Conservation (phyloP, 1,284 basidiomycete genomes). For the Inonotus hispidus region DNA sequence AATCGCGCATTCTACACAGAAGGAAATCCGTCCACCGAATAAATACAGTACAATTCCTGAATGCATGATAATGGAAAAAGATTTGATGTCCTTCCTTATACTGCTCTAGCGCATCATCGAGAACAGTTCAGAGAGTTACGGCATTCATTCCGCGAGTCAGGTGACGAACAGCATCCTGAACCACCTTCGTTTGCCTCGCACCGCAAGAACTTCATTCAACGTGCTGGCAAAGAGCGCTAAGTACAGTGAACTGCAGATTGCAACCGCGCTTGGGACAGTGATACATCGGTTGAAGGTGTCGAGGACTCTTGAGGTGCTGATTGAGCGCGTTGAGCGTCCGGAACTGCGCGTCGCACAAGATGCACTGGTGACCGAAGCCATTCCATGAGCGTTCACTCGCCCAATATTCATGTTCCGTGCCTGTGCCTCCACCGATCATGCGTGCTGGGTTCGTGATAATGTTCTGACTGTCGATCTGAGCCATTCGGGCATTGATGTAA, state of each 20-base stretch:
- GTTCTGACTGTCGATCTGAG: constrained; percentile 24
- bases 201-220: constrained; percentile 23
- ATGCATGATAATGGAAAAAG: no score
- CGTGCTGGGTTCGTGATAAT: constrained; percentile 30
- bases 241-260: constrained; percentile 19
- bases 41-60: no score
- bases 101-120: no score
- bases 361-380: constrained; percentile 34
- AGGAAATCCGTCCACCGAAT: no score
- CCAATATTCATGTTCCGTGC: constrained; percentile 18
- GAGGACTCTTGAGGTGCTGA: constrained; percentile 30
- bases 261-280: constrained; percentile 21
- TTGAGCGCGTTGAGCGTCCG: constrained; percentile 27
- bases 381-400: constrained; percentile 35
- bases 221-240: constrained; percentile 24
- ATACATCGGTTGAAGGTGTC: constrained; percentile 23
- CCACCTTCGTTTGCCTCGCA: constrained; percentile 20
- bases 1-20: neutral
- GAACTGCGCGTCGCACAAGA: constrained; percentile 31
- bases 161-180: neutral
- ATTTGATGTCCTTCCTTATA: no score
- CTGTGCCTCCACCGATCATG: constrained; percentile 24
- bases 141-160: constrained; percentile 7
- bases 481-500: constrained; percentile 29
- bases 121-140: neutral